Evolutionary conservation across 352 stramenopile species (phyloP), one percentile per base, ranked within the genome.

Genomic region (Globisporangium mamillatum): DNA sequence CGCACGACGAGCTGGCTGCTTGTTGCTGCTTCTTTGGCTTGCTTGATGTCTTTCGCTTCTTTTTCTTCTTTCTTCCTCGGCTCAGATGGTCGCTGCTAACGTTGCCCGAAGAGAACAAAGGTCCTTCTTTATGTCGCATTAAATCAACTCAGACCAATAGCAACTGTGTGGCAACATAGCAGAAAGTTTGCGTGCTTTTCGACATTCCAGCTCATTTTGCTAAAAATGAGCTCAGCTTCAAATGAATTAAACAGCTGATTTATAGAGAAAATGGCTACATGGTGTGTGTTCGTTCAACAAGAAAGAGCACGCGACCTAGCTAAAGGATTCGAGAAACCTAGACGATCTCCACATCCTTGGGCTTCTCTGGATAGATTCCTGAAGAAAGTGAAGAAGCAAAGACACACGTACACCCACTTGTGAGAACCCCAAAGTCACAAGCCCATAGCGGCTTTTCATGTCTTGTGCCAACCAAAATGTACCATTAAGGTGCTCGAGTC

Each of bases 401-500:
- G 20, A 57, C 9, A 56, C 22, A 60, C 44, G 20, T 29, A n/a
- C 57, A 52, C 54, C 6, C 27, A 20, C 48, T n/a, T 48, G n/a
- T 65, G 38, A 56, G 20, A 44, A 18, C 24, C n/a, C 20, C 25
- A 10, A 18, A 24, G 9, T 55, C 22, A 24, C 9, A 22, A 44
- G 44, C 41, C 48, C 48, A 54, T 18, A 61, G 41, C 29, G 4
- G 8, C n/a, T 14, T 46, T 5, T 5, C 20, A 27, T 12, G 24
- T 20, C n/a, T 20, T 25, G 5, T n/a, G 20, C 27, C 6, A 54
- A 29, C 25, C 9, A 57, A 44, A 67, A 32, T 71, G 34, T 57
- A 91, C 84, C 86, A 74, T 97, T 97, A 63, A 97, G 68, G 62
- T 91, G 83, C 70, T 97, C 90, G 55, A 97, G 71, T 29, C 89